Conservation (phyloP, 495 filamentous ascomycete genomes). For the Podospora sp. region DNA sequence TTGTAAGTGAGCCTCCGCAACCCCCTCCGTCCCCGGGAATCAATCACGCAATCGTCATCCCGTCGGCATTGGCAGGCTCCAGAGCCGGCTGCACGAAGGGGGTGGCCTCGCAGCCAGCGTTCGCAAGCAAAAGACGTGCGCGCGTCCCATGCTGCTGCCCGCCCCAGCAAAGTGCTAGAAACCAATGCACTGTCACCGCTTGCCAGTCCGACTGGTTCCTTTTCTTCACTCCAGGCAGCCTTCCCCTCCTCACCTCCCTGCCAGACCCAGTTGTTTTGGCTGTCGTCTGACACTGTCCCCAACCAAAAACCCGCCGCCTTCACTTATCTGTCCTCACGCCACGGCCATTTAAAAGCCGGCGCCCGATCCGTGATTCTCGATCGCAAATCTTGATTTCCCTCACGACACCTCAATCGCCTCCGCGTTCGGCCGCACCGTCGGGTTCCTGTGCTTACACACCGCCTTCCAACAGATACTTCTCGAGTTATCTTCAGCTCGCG, state of each 20-base stretch:
- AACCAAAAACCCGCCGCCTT: constrained; percentile 10
- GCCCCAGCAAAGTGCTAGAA: constrained; percentile 17
- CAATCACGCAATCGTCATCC: constrained; percentile 28
- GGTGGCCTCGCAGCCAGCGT: constrained; percentile 8
- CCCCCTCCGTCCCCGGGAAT: constrained; percentile 12
- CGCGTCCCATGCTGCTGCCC: constrained; percentile 18
- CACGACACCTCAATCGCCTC: constrained; percentile 1
- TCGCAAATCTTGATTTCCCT: constrained; percentile 11
- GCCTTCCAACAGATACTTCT: constrained; percentile 18
- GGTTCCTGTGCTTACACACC: constrained; percentile 21
- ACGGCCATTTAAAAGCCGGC: constrained; percentile 26
- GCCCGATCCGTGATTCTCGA: constrained; percentile 19
- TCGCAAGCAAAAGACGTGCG: constrained; percentile 16
- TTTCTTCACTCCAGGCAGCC: constrained; percentile 18
- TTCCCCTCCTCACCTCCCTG: constrained; percentile 11
- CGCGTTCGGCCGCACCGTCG: not conserved
- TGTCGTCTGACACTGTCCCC: constrained; percentile 20
- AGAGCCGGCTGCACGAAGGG: not conserved
- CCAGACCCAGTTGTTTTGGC: constrained; percentile 13
- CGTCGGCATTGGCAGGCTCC: constrained; percentile 2
- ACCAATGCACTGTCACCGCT: constrained; percentile 23
- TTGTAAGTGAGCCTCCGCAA: constrained; percentile 33
- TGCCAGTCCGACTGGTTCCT: constrained; percentile 18
- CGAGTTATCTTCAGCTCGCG: constrained; percentile 14
- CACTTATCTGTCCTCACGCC: constrained; percentile 39